Conservation (phyloP, 139 green algal species). For the Chlamydomonas sp. region DNA sequence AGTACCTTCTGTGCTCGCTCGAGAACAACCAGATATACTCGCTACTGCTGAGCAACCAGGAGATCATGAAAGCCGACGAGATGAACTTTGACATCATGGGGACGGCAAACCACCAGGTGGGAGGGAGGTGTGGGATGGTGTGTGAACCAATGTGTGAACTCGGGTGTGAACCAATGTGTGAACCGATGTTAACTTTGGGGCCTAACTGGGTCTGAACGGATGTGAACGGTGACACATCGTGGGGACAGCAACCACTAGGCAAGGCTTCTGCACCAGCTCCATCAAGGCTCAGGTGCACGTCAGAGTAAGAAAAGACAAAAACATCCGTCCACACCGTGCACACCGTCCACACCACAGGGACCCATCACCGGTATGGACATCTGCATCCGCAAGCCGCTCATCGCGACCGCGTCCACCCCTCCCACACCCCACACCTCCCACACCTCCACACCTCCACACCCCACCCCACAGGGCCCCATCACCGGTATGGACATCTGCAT, state of each 20-base stretch:
- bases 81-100: constrained; percentile 63
- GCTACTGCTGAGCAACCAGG: constrained; percentile 58
- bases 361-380: constrained; percentile 54
- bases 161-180: too few species aligned
- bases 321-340: too few species aligned
- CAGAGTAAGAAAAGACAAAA: too few species aligned
- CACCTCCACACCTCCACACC: too few species aligned
- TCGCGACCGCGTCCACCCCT: constrained; percentile 61
- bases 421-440: too few species aligned
- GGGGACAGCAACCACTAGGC: too few species aligned
- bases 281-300: too few species aligned
- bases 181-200: too few species aligned
- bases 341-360: too few species aligned
- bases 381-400: constrained; percentile 72
- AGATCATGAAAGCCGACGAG: constrained; percentile 72
- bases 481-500: constrained; percentile 69
- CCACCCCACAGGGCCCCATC: constrained; percentile 15
- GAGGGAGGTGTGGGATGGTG: constrained; percentile 3
- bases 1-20: constrained; percentile 60
- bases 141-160: neutral
- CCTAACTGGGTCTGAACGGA: too few species aligned
- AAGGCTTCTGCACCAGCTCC: too few species aligned
- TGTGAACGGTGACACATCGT: too few species aligned
- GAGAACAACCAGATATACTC: constrained; percentile 54
- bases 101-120: constrained; percentile 41